phyloP scores from a whole-genome alignment of 192 early-diverging fungal genomes.

The Umbelopsis ramanniana region DNA sequence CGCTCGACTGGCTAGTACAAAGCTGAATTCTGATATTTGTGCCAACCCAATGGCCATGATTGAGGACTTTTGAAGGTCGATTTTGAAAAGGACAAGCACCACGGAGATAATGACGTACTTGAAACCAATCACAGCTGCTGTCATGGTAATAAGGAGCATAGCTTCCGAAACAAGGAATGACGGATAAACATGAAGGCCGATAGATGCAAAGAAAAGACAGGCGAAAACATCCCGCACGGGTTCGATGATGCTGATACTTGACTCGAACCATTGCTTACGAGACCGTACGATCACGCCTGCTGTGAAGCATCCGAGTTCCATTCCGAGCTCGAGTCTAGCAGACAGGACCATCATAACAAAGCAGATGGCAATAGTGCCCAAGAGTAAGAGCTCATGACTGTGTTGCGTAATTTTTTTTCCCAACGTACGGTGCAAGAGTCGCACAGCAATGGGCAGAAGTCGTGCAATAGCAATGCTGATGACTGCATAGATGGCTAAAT shows the following conservation, averaged over 20 bases:
- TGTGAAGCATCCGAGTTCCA: slow-evolving; percentile 63
- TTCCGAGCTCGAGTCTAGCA: slow-evolving; percentile 47
- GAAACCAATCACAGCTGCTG: slow-evolving; percentile 49
- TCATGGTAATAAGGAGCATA: slow-evolving; percentile 48
- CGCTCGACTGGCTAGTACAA: slow-evolving; percentile 60
- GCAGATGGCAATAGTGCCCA: slow-evolving; percentile 52
- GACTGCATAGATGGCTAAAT: slow-evolving; percentile 45
- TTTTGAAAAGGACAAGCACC: slow-evolving; percentile 48
- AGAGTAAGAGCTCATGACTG: slow-evolving; percentile 49
- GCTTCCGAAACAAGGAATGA: slow-evolving; percentile 55
- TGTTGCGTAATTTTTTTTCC: slow-evolving; percentile 20
- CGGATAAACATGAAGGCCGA: slow-evolving; percentile 65
- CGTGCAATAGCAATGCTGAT: slow-evolving; percentile 39
- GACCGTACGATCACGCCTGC: slow-evolving; percentile 58
- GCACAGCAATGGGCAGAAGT: slow-evolving; percentile 13
- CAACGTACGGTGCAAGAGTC: slow-evolving; percentile 17
- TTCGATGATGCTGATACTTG: slow-evolving; percentile 41
- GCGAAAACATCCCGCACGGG: slow-evolving; percentile 59
- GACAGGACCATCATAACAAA: slow-evolving; percentile 50
- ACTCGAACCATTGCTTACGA: slow-evolving; percentile 46
- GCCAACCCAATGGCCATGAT: slow-evolving; percentile 54
- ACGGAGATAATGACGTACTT: slow-evolving; percentile 45
- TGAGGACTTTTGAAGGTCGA: slow-evolving; percentile 35
- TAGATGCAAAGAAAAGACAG: slow-evolving; percentile 61
- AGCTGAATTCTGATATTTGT: slow-evolving; percentile 63